Evolutionary conservation across 805 yeast genomes (phyloP), one percentile per base, ranked within the genome.

Genomic region (Saccharomycopsis selenospora): DNA sequence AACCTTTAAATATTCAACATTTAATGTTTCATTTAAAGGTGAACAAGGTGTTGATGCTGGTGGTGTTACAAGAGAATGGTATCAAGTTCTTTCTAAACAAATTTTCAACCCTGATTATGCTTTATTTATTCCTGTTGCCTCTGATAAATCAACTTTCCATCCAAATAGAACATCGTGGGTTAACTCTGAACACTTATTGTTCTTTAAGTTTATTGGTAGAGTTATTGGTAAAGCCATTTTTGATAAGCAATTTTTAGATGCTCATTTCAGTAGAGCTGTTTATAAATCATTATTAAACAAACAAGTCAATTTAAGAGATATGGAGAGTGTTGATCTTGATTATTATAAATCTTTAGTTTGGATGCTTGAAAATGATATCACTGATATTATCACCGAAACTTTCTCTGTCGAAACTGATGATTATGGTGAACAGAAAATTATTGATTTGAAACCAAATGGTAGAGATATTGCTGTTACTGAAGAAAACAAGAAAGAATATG

Each of bases 21-120:
- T 93, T 56, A 90, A 84, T 45, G 79, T 93, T 38, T 75, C 75
- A n/a, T 93, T 93, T 68, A 80, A 80, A 54, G 96, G 95, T 1
- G 99, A 93, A 64, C 84, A 84, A 47, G 99, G 98, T 56, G 86
- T 93, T 43, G 99, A 93, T 71, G 99, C 96, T 2, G 99, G 99
- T 56, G 99, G 99, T 36, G 82, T 93, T 13, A 86, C 97, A 0
- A 73, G 99, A 59, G 99, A 93, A 63, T 93, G 99, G 99, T 90
- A 83, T 60, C 97, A 90, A 62, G 95, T 90, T 3, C 66, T 93
- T 42, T 81, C 96, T 0, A 73, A 96, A 53, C 97, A 91, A 62
- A 90, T 93, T 87, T 88, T 93, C 67, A 89, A 91, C 61, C 95
- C 98, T 0, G 95, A 88, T 59, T 89, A 89, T 67, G 97, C 96